Evolutionary conservation across 2,329 filamentous ascomycete genomes (phyloP).

Genomic region (Cordyceps fumosorosea): DNA sequence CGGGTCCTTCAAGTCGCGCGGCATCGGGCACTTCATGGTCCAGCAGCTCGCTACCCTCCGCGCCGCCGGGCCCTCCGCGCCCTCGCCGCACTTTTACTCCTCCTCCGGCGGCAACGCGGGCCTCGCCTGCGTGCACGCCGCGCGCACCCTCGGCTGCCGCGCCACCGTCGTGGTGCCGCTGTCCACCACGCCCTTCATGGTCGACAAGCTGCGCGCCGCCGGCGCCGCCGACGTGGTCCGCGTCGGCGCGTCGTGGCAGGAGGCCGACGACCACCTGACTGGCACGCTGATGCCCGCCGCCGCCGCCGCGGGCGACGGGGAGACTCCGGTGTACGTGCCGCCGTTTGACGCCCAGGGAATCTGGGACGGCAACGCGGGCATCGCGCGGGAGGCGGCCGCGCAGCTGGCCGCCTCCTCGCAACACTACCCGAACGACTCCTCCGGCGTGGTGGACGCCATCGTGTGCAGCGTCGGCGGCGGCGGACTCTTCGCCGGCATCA

Average conservation of each 20-base stretch:
- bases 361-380: constrained; percentile 55
- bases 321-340: constrained; percentile 51
- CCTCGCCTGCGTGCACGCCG: constrained; percentile 69
- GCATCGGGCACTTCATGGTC: constrained; percentile 65
- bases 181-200: constrained; percentile 59
- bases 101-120: constrained; percentile 75
- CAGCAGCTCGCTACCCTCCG: constrained; percentile 28
- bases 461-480: constrained; percentile 76
- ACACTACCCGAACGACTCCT: constrained; percentile 15
- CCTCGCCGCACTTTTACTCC: constrained; percentile 57
- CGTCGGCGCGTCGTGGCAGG: constrained; percentile 58
- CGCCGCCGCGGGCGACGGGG: constrained; percentile 23
- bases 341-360: constrained; percentile 61
- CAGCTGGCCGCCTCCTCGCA: constrained; percentile 26
- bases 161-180: constrained; percentile 68
- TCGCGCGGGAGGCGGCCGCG: constrained; percentile 41
- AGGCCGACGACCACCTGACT: constrained; percentile 61
- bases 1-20: constrained; percentile 77
- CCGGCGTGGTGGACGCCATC: constrained; percentile 50
- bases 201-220: constrained; percentile 57
- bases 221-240: constrained; percentile 59
- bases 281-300: constrained; percentile 38
- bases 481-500: constrained; percentile 68
- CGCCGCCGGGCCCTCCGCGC: background rate
- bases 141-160: constrained; percentile 51